Evolutionary conservation across 2,329 filamentous ascomycete genomes (phyloP).

Genomic region (Helotiales sp.): DNA sequence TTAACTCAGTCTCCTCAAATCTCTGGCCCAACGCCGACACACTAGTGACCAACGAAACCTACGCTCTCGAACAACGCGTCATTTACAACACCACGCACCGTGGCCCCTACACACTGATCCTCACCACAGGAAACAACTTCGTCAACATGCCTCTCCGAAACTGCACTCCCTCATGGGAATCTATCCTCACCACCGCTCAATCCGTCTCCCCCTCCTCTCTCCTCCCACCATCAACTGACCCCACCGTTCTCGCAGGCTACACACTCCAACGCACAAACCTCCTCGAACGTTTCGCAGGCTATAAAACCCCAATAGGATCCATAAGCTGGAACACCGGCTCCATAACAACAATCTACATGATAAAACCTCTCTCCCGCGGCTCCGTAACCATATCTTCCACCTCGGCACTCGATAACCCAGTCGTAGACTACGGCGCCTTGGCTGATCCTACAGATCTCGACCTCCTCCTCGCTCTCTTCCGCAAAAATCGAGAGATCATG

Average conservation of each 20-base stretch:
- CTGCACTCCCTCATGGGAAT: conserved; percentile 3
- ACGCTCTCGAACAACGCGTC: conserved; percentile 36
- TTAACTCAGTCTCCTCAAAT: conserved; percentile 15
- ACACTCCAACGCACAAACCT: conserved; percentile 22
- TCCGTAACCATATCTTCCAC: conserved; percentile 33
- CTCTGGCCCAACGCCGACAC: conserved; percentile 8
- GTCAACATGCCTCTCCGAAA: conserved; percentile 11
- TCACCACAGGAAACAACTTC: conserved; percentile 28
- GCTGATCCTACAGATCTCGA: conserved; percentile 40
- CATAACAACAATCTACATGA: conserved; percentile 13
- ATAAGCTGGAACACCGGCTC: conserved; percentile 19
- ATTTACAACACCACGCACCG: conserved; percentile 14
- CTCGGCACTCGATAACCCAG: conserved; percentile 28
- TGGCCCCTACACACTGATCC: conserved; percentile 11
- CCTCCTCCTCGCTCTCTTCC: conserved; percentile 20
- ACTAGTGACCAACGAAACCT: conserved; percentile 20
- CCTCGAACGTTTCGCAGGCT: conserved; percentile 17
- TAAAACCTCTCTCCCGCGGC: conserved; percentile 38
- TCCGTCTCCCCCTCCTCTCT: conserved; percentile 11
- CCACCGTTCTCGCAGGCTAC: conserved; percentile 16
- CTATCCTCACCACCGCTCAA: conserved; percentile 9
- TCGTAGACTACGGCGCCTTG: conserved; percentile 38
- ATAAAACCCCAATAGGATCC: conserved; percentile 1
- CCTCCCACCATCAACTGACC: conserved; percentile 10
- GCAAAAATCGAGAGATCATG: conserved; percentile 26